phyloP scores from a whole-genome alignment of 1,284 basidiomycete genomes.

The Tilletia indica region DNA sequence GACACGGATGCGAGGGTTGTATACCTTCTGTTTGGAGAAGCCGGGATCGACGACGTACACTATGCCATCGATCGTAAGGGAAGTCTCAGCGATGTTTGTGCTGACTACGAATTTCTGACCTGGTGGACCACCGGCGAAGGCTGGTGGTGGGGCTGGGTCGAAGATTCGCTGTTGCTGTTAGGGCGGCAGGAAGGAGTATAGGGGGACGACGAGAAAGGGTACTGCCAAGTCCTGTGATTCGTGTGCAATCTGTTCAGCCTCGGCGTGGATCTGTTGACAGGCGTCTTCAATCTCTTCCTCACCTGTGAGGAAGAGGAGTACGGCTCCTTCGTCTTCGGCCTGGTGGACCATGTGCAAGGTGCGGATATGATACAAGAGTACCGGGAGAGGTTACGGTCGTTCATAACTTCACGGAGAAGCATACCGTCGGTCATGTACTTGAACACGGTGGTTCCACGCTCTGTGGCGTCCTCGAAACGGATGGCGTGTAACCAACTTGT shows the following conservation, averaged over 20 bases:
- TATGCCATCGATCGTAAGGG: conserved; percentile 95
- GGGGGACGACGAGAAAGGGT: conserved; percentile 80
- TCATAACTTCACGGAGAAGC: conserved; percentile 91
- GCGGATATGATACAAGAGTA: conserved; percentile 98
- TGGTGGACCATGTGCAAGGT: conserved; percentile 97
- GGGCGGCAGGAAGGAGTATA: conserved; percentile 90
- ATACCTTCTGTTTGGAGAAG: conserved; percentile 95
- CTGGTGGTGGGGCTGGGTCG: conserved; percentile 73
- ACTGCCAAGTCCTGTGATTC: conserved; percentile 58
- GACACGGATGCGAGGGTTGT: conserved; percentile 92
- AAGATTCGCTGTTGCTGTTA: conserved; percentile 94
- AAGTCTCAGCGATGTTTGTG: conserved; percentile 98
- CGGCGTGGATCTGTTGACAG: conserved; percentile 85
- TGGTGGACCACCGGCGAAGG: conserved; percentile 69
- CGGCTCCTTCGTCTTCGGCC: conserved; percentile 88
- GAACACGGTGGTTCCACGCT: conserved; percentile 40
- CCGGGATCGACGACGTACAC: conserved; percentile 98
- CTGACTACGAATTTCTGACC: conserved; percentile 92
- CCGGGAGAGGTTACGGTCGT: conserved; percentile 80
- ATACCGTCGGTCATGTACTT: conserved; percentile 98
- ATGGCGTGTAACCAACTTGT: conserved; percentile 97
- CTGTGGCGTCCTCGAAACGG: conserved; percentile 96
- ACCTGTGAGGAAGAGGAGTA: conserved; percentile 92
- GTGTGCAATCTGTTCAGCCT: conserved; percentile 58
- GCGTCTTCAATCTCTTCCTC: conserved; percentile 98